Evolutionary conservation across 2,329 filamentous ascomycete genomes (phyloP).

Genomic region (Aspergillus sp.): DNA sequence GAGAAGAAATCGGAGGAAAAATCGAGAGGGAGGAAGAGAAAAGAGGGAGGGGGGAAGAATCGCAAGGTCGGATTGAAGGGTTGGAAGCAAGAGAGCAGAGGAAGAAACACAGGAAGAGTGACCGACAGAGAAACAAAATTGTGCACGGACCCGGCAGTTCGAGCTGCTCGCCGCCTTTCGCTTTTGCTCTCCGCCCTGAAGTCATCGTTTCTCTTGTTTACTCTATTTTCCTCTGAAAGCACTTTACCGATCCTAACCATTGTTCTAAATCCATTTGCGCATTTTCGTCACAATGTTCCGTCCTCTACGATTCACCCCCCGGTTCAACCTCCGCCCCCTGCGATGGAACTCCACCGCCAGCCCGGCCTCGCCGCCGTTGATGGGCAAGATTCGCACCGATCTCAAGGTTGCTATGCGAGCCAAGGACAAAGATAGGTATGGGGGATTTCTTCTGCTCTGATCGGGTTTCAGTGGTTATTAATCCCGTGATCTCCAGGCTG

Average conservation of each 20-base stretch:
- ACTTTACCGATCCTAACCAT: too few relatives aligned
- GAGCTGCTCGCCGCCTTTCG: constrained; percentile 17
- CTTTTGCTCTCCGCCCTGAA: constrained; percentile 18
- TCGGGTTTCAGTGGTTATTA: background rate
- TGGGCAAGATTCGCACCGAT: constrained; percentile 46
- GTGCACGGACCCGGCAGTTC: constrained; percentile 35
- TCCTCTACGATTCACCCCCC: constrained; percentile 28
- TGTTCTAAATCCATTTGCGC: too few relatives aligned
- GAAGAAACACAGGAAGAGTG: constrained; percentile 19
- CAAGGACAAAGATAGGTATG: constrained; percentile 47
- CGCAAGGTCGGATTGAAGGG: constrained; percentile 13
- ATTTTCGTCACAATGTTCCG: constrained; percentile 31
- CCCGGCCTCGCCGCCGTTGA: constrained; percentile 41
- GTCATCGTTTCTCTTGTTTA: background rate
- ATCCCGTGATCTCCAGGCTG: constrained; percentile 31
- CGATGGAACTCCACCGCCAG: constrained; percentile 43
- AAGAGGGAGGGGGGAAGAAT: constrained; percentile 17
- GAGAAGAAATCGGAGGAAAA: constrained; percentile 14
- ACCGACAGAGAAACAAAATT: constrained; percentile 31
- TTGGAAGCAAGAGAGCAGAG: constrained; percentile 19
- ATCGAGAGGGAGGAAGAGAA: constrained; percentile 5
- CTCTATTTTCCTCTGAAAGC: too few relatives aligned
- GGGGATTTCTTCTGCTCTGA: background rate
- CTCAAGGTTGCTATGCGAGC: constrained; percentile 51
- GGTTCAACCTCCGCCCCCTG: constrained; percentile 27